phyloP scores from a whole-genome alignment of 768 basidiomycete species.

The Serendipita indica region DNA sequence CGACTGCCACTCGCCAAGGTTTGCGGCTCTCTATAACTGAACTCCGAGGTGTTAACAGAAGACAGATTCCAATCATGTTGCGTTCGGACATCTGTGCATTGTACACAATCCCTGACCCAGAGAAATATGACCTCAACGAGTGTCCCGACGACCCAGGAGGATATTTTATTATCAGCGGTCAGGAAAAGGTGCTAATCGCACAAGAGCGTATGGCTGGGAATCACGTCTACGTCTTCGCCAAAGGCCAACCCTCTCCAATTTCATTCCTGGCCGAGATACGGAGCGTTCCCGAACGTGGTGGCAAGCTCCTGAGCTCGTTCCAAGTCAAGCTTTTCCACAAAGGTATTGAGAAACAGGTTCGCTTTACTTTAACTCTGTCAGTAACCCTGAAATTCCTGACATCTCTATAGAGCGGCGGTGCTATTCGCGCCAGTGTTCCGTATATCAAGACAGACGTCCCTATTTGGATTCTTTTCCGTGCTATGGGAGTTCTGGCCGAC shows the following conservation, averaged over 20 bases:
- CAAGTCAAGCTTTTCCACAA: constrained; percentile 95
- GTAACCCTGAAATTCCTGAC: constrained; percentile 13
- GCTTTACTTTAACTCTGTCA: constrained; percentile 21
- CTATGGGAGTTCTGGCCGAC: constrained; percentile 92
- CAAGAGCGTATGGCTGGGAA: constrained; percentile 99
- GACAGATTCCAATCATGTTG: constrained; percentile 93
- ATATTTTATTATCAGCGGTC: constrained; percentile 99
- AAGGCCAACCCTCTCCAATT: constrained; percentile 90
- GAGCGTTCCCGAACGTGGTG: constrained; percentile 93
- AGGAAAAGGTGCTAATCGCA: constrained; percentile 98
- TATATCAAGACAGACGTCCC: constrained; percentile 98
- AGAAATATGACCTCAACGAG: constrained; percentile 85
- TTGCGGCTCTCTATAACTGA: constrained; percentile 11
- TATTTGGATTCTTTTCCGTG: constrained; percentile 97
- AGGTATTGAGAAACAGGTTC: constrained; percentile 74
- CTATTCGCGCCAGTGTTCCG: constrained; percentile 93
- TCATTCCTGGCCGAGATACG: constrained; percentile 95
- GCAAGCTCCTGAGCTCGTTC: constrained; percentile 94
- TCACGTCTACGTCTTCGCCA: constrained; percentile 98
- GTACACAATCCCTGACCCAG: constrained; percentile 57
- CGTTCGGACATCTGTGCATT: constrained; percentile 92
- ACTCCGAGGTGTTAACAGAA: background rate
- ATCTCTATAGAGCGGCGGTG: constrained; percentile 53
- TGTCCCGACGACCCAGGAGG: constrained; percentile 98
- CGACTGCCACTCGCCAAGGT: constrained; percentile 49